These are phyloP conservation scores for Phycomyces nitens DNA, from an alignment of 192 early-diverging fungal genomes.

Conservation along the genomic window DNA sequence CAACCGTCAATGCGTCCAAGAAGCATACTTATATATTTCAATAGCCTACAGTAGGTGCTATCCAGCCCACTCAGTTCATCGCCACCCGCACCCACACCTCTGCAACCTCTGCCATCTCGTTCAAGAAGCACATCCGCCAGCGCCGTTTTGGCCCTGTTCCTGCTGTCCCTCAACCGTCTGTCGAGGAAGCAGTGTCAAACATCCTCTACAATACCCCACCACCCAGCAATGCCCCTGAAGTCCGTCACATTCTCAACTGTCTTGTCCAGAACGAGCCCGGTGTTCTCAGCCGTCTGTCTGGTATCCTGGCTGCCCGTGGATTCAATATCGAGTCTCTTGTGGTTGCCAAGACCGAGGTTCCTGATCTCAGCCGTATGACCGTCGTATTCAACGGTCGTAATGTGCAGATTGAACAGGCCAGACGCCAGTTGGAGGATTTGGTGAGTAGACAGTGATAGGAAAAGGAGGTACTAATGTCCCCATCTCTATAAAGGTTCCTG, in stretches of 20 bases:
- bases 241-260: slow-evolving; percentile 92
- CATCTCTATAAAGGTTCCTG: slow-evolving; percentile 64
- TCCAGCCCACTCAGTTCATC: slow-evolving; percentile 7
- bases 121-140: slow-evolving; percentile 32
- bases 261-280: slow-evolving; percentile 92
- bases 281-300: slow-evolving; percentile 75
- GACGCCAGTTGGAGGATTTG: slow-evolving; percentile 91
- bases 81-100: neutral
- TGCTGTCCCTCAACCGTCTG: slow-evolving; percentile 55
- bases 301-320: slow-evolving; percentile 88
- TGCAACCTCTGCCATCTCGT: slow-evolving; percentile 25
- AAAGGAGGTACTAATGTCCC: neutral
- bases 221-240: slow-evolving; percentile 42
- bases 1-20: neutral
- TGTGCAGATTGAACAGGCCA: slow-evolving; percentile 85
- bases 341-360: slow-evolving; percentile 93
- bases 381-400: slow-evolving; percentile 88
- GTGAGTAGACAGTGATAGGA: slow-evolving; percentile 45
- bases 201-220: slow-evolving; percentile 95
- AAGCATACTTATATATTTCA: neutral
- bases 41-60: neutral
- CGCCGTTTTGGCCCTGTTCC: slow-evolving; percentile 28
- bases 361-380: slow-evolving; percentile 91
- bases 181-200: slow-evolving; percentile 94
- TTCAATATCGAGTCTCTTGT: slow-evolving; percentile 98